Conservation (phyloP, 1,284 basidiomycete genomes). For the Vanrija pseudolonga region DNA sequence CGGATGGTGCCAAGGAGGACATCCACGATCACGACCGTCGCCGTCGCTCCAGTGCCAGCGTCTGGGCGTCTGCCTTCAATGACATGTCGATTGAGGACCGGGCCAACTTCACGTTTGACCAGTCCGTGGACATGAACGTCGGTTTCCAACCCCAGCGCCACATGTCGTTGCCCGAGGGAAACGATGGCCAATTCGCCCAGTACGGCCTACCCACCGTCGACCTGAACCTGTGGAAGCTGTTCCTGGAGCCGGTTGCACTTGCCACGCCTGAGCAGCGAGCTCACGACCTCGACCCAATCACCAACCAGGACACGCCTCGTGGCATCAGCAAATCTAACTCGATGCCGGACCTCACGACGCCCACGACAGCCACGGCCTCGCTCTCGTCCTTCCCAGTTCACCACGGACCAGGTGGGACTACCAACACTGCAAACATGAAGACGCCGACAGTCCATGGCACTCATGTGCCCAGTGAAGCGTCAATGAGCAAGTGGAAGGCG, state of each 20-base stretch:
- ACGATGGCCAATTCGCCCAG: too few relatives aligned
- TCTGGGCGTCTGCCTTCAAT: constrained; percentile 41
- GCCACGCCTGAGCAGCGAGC: constrained; percentile 35
- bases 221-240: constrained; percentile 42
- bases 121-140: background rate
- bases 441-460: background rate
- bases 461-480: constrained; percentile 6
- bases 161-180: constrained; percentile 3
- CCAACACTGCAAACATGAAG: background rate
- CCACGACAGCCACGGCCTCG: constrained; percentile 1
- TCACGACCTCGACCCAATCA: background rate
- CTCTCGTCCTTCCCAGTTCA: background rate
- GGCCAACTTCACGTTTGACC: background rate
- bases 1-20: constrained; percentile 3
- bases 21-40: constrained; percentile 11
- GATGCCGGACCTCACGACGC: constrained; percentile 40
- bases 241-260: constrained; percentile 27
- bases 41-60: constrained; percentile 27
- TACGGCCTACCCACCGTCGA: constrained; percentile 12
- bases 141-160: background rate
- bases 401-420: background rate
- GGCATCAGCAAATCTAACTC: constrained; percentile 38
- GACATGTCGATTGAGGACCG: constrained; percentile 39
- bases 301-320: constrained; percentile 4
- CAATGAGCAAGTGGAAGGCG: constrained; percentile 32